Percentiles rank a stretch among this genome's conserved stretches.
Conservation (phyloP, 2,329 filamentous ascomycete genomes). For the Penicillium sp. region DNA sequence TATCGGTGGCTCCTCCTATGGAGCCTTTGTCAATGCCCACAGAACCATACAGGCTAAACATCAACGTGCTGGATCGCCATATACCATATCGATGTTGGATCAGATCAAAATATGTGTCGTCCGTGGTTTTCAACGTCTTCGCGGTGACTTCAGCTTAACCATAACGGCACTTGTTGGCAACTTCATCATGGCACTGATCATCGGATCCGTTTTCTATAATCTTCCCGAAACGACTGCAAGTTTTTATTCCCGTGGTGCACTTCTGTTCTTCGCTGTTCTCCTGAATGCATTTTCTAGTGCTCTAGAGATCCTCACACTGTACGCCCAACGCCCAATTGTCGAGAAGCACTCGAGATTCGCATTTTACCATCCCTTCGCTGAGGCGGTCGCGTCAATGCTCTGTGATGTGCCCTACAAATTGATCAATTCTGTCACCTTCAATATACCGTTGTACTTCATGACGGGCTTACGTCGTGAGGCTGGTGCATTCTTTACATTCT, state of each 20-base stretch:
- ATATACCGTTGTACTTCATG: conserved; percentile 84
- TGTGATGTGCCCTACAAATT: conserved; percentile 85
- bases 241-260: conserved; percentile 76
- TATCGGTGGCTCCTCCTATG: conserved; percentile 6
- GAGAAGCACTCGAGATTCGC: conserved; percentile 88
- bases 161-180: conserved; percentile 68
- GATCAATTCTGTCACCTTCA: conserved; percentile 74
- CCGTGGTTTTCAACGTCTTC: conserved; percentile 75
- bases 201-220: conserved; percentile 77
- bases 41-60: conserved; percentile 39
- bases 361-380: conserved; percentile 85
- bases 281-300: conserved; percentile 71
- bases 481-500: conserved; percentile 82
- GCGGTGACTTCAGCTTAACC: conserved; percentile 73
- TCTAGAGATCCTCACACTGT: conserved; percentile 76
- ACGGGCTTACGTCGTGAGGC: conserved; percentile 75
- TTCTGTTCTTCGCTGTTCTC: conserved; percentile 84
- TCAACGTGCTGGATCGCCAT: conserved; percentile 71
- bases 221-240: conserved; percentile 68
- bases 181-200: conserved; percentile 44
- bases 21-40: conserved; percentile 39
- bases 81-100: conserved; percentile 74
- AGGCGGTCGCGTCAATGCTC: conserved; percentile 86
- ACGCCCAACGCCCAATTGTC: conserved; percentile 86
- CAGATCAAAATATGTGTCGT: conserved; percentile 77